Percentiles rank a stretch among this genome's conserved stretches.
Evolutionary conservation across 768 basidiomycete species (phyloP).

Genomic region (Tricholoma furcatifolium): DNA sequence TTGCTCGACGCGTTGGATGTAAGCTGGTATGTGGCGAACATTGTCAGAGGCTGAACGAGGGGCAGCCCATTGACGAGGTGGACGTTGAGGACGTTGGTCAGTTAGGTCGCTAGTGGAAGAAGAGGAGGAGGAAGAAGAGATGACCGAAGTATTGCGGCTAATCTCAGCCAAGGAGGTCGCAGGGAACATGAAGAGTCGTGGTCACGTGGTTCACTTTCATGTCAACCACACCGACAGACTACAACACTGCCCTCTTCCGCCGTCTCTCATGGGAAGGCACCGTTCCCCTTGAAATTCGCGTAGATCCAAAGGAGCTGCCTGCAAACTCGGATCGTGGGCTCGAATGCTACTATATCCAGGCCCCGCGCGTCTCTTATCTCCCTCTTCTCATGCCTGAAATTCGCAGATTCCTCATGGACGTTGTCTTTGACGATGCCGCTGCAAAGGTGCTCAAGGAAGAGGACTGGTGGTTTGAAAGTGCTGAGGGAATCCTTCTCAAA

Average conservation of each 20-base stretch:
- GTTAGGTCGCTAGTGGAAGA: constrained; percentile 41
- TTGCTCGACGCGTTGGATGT: constrained; percentile 42
- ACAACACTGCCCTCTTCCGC: constrained; percentile 78
- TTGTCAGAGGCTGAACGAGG: constrained; percentile 49
- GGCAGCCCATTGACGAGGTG: constrained; percentile 63
- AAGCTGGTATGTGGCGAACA: constrained; percentile 35
- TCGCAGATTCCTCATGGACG: constrained; percentile 83
- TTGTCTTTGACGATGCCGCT: constrained; percentile 87
- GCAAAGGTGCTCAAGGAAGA: constrained; percentile 77
- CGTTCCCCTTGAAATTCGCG: constrained; percentile 84
- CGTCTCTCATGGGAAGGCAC: constrained; percentile 90
- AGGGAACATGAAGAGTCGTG: constrained; percentile 11
- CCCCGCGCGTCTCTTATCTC: constrained; percentile 90
- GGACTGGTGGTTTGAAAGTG: constrained; percentile 98
- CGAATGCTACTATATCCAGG: constrained; percentile 89
- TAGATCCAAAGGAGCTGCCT: constrained; percentile 87
- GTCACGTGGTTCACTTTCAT: constrained; percentile 28
- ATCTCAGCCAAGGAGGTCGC: constrained; percentile 51
- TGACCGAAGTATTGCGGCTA: constrained; percentile 75
- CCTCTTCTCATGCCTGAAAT: constrained; percentile 90
- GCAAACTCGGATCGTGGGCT: constrained; percentile 87
- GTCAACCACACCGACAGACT: constrained; percentile 41
- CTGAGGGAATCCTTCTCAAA: constrained; percentile 77
- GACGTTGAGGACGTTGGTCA: constrained; percentile 38
- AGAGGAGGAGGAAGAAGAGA: constrained; percentile 60